phyloP scores from a whole-genome alignment of 208 protist genomes.

The Trypanosoma avium region DNA sequence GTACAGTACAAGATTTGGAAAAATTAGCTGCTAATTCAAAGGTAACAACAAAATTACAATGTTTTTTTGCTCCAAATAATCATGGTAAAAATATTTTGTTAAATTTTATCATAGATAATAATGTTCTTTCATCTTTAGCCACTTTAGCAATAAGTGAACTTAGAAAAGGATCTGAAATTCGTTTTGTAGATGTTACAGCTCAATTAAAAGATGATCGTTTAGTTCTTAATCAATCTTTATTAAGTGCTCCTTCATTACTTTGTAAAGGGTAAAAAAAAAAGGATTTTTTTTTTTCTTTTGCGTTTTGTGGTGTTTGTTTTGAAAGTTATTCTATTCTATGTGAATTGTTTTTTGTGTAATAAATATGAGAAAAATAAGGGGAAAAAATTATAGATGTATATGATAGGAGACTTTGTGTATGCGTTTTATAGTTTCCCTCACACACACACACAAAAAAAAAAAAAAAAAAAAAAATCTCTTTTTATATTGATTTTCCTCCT shows the following conservation, averaged over 20 bases:
- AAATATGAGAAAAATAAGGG: no score
- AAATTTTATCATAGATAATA: neutral
- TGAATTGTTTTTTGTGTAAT: no score
- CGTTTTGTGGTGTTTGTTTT: no score
- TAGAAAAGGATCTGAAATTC: neutral
- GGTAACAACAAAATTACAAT: neutral
- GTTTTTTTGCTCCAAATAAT: slow-evolving; percentile 3
- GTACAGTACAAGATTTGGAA: slow-evolving; percentile 27
- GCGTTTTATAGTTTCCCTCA: no score
- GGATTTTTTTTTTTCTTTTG: no score
- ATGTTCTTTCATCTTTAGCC: slow-evolving; percentile 1
- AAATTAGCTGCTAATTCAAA: neutral
- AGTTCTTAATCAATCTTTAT: neutral
- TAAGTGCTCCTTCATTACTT: neutral
- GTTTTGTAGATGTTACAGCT: slow-evolving; percentile 25
- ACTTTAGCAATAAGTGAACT: neutral
- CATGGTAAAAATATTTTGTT: neutral
- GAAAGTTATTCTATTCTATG: no score
- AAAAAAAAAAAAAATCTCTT: no score
- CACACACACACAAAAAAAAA: no score
- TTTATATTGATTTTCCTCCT: no score
- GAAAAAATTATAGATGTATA: no score
- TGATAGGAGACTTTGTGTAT: no score
- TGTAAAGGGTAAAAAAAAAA: no score
- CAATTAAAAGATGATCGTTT: slow-evolving; percentile 2